Conservation (phyloP, 1,284 basidiomycete genomes). For the Tausonia pullulans region DNA sequence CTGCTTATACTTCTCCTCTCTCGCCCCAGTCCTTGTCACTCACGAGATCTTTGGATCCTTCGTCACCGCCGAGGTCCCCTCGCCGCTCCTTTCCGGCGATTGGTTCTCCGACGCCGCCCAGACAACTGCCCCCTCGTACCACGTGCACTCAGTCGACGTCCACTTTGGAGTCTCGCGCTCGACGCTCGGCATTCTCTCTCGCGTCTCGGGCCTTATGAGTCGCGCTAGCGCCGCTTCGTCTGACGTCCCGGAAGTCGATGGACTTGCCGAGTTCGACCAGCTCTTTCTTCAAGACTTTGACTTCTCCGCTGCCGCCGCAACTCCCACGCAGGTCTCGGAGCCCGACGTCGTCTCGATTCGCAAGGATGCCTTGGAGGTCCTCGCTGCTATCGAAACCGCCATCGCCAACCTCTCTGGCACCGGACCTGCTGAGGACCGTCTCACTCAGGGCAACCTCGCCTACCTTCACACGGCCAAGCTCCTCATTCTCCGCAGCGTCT, state of each 20-base stretch:
- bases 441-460: conserved; percentile 2
- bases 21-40: conserved; percentile 1
- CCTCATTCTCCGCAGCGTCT: conserved; percentile 8
- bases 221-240: conserved; percentile 7
- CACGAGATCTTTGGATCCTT: conserved; percentile 11
- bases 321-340: not conserved
- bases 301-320: not conserved
- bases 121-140: not conserved
- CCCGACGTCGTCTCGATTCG: conserved; percentile 6
- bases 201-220: not conserved
- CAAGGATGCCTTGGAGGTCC: not conserved
- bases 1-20: too few species aligned
- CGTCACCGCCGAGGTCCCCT: not conserved
- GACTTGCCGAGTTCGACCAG: not conserved
- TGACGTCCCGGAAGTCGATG: not conserved
- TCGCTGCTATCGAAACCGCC: not conserved
- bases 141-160: conserved; percentile 2
- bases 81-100: too few species aligned
- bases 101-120: not conserved
- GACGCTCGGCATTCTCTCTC: not conserved
- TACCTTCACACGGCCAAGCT: conserved; percentile 7
- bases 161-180: conserved; percentile 8
- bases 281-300: conserved; percentile 4
- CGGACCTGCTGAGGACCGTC: not conserved
- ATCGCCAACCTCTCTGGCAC: not conserved